A percentile compares a stretch with the other conserved stretches of the same genome.
These are phyloP conservation scores for Chrysochromulina parva DNA, from an alignment of 78 protist species.

Conservation along the genomic window DNA sequence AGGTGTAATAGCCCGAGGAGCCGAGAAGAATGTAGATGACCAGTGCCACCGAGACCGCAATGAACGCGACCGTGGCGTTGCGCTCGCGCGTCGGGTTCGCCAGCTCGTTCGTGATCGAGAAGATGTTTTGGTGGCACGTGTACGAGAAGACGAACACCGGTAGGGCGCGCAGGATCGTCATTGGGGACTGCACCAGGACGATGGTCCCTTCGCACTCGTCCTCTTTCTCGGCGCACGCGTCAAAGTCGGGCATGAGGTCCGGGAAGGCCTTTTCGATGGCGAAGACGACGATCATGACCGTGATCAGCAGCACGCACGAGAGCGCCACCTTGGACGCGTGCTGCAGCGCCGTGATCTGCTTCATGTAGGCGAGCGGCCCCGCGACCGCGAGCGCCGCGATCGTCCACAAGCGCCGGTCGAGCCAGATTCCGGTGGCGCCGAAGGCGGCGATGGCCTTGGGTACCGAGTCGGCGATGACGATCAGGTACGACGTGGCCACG, in stretches of 20 bases:
- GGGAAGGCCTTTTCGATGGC: background rate
- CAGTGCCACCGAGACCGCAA: background rate
- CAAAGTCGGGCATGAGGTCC: too few relatives aligned
- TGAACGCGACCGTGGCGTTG: background rate
- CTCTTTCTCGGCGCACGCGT: too few relatives aligned
- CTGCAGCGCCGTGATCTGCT: background rate
- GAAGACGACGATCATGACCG: background rate
- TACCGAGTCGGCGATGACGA: conserved; percentile 8
- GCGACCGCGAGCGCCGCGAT: background rate
- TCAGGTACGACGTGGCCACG: conserved; percentile 36
- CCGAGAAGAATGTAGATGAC: background rate
- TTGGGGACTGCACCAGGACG: too few relatives aligned
- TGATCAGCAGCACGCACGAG: background rate
- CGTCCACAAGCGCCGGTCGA: background rate
- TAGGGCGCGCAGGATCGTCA: background rate
- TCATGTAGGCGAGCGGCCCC: background rate
- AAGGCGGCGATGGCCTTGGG: background rate
- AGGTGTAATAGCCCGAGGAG: background rate
- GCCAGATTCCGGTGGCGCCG: background rate
- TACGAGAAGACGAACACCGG: background rate
- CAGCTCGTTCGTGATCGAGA: conserved; percentile 5
- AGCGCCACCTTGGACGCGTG: background rate
- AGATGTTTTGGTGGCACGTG: conserved; percentile 5
- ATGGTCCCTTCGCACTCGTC: too few relatives aligned
- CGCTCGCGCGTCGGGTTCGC: background rate